Base-by-base conservation (phyloP, 208 protist species). In the Acanthamoeba triangularis region DNA sequence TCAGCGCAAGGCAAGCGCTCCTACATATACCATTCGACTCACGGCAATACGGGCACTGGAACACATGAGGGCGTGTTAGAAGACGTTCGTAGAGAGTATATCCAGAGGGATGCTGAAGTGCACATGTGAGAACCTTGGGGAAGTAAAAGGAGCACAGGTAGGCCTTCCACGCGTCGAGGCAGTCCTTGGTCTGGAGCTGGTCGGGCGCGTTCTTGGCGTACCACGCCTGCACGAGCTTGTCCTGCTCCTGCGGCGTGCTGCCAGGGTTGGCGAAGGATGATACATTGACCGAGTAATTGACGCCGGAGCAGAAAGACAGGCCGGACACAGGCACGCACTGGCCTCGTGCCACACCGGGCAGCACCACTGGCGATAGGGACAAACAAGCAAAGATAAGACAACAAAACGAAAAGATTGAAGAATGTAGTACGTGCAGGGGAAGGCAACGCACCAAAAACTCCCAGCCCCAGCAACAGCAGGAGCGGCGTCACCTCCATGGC, bases 111-210 rank as follows among this genome's bases (percentile, higher is more conserved):
- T 33, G n/a, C 6, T 30, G 25, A 37, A 37, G 25, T 13, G 65
- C 65, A 78, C 11, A 44, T 18, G 37, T 47, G 20, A 6, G 72
- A 14, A 82, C 87, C 87, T 54, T 94, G 63, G 91, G 91, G 52
- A 94, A 94, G 52, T 94, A 94, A 33, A 94, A 94, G 18, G 91
- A 94, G 91, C 91, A 94, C 49, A 94, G 49, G 33, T 85, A 85
- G 6, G 41, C 25, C 56, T 94, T 94, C 72, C 72, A 94, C 20
- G 91, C 63, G 30, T 54, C 44, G 74, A 85, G 69, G 52, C 91
- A 94, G 69, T 94, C 91, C 28, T 33, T n/a, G 8, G 91, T 94
- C 49, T 94, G 91, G 18, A 94, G 69, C 69, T 94, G 91, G 18
- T 80, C 23, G 16, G 67, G 28, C 16, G 69, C 37, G 69, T 94